Conservation (phyloP, 2,329 filamentous ascomycete genomes). For the Periconia macrospinosa region DNA sequence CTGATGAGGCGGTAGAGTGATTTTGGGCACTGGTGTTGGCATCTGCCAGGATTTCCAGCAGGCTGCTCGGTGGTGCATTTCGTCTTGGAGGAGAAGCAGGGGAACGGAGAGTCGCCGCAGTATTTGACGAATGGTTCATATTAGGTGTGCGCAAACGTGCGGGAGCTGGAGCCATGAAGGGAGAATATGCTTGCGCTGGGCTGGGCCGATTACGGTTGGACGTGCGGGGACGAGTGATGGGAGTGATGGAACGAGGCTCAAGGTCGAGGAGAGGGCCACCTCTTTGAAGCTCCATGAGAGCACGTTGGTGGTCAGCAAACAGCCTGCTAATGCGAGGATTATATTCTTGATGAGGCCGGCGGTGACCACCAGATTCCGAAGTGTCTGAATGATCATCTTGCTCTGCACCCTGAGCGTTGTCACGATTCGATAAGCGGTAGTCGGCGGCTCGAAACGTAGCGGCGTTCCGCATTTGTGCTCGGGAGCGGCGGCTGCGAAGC, state of each 20-base stretch:
- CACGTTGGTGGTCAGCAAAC: slow-evolving; percentile 45
- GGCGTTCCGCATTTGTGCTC: slow-evolving; percentile 35
- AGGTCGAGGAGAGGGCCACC: slow-evolving; percentile 37
- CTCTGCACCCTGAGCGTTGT: slow-evolving; percentile 28
- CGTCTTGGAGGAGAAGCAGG: slow-evolving; percentile 36
- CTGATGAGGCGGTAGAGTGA: slow-evolving; percentile 30
- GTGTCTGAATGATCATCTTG: slow-evolving; percentile 45
- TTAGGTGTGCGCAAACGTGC: slow-evolving; percentile 37
- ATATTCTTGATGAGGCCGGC: slow-evolving; percentile 38
- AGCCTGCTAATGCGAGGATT: slow-evolving; percentile 46
- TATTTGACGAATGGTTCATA: slow-evolving; percentile 34
- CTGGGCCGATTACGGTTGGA: slow-evolving; percentile 43
- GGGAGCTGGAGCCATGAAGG: slow-evolving; percentile 33
- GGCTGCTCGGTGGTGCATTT: slow-evolving; percentile 22
- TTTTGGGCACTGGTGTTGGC: slow-evolving; percentile 23
- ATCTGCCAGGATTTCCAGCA: slow-evolving; percentile 17
- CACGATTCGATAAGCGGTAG: slow-evolving; percentile 29
- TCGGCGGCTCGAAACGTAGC: slow-evolving; percentile 24
- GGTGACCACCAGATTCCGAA: slow-evolving; percentile 33
- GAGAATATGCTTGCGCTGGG: slow-evolving; percentile 39
- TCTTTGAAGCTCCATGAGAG: slow-evolving; percentile 37
- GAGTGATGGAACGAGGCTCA: slow-evolving; percentile 42
- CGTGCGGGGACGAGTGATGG: slow-evolving; percentile 40
- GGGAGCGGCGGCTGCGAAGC: slow-evolving; percentile 38
- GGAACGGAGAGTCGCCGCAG: slow-evolving; percentile 21